phyloP scores from a whole-genome alignment of 2,329 filamentous ascomycete species.

The Xylaria sp. region DNA sequence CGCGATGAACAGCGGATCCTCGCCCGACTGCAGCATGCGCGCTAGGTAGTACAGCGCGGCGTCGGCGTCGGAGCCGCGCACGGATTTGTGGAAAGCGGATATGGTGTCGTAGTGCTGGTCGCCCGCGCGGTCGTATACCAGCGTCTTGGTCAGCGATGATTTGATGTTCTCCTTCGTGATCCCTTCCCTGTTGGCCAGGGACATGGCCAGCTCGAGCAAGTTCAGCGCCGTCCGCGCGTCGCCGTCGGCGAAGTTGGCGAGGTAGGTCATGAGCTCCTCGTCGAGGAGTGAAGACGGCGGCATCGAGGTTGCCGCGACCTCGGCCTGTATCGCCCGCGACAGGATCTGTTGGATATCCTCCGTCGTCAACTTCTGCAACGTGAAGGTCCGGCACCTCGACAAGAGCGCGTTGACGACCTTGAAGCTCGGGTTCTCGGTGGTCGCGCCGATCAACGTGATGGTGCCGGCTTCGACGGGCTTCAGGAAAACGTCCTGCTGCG shows the following conservation, averaged over 20 bases:
- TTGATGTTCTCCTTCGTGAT: conserved; percentile 81
- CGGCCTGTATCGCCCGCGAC: conserved; percentile 69
- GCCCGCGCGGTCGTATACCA: conserved; percentile 92
- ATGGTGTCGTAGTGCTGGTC: conserved; percentile 99
- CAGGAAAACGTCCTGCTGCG: conserved; percentile 93
- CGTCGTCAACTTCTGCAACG: conserved; percentile 72
- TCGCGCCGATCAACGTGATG: conserved; percentile 90
- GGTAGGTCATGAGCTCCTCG: conserved; percentile 75
- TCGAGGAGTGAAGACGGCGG: conserved; percentile 66
- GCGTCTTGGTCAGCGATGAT: conserved; percentile 80
- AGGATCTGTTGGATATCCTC: conserved; percentile 76
- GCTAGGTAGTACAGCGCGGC: conserved; percentile 93
- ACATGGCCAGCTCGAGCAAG: conserved; percentile 85
- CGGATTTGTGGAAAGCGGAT: conserved; percentile 93
- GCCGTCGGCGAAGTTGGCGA: conserved; percentile 85
- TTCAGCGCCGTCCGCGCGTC: conserved; percentile 93
- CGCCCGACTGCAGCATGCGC: conserved; percentile 92
- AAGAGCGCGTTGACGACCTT: conserved; percentile 86
- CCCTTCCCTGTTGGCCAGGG: conserved; percentile 64
- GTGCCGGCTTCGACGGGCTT: conserved; percentile 89
- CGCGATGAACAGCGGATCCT: conserved; percentile 91
- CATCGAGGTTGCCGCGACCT: conserved; percentile 46
- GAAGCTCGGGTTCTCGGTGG: conserved; percentile 96
- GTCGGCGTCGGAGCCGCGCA: conserved; percentile 84
- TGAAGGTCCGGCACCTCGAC: conserved; percentile 89